Evolutionary conservation across 2,329 filamentous ascomycete species (phyloP).

Genomic region (Penicillium decumbens): DNA sequence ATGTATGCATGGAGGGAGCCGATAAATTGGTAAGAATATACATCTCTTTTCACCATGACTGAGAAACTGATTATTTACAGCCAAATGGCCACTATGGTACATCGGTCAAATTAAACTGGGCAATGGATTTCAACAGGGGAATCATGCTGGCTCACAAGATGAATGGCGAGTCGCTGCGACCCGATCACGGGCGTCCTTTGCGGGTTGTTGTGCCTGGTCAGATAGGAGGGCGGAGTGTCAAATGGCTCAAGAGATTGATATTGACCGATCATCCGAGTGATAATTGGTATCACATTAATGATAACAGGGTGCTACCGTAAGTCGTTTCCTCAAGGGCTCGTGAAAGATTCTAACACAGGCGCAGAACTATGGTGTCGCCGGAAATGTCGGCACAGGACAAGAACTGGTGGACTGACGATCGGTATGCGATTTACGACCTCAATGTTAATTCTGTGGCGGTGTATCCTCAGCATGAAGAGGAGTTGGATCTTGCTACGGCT

Average conservation of each 20-base stretch:
- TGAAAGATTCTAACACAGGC: constrained; percentile 3
- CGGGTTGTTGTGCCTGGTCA: constrained; percentile 82
- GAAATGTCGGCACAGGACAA: constrained; percentile 70
- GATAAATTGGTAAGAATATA: constrained; percentile 59
- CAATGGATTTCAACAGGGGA: constrained; percentile 72
- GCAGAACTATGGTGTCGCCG: constrained; percentile 70
- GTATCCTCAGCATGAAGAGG: constrained; percentile 74
- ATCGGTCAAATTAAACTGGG: constrained; percentile 83
- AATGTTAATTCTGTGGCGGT: constrained; percentile 80
- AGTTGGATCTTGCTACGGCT: constrained; percentile 49
- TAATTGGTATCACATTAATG: constrained; percentile 94
- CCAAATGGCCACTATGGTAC: constrained; percentile 89
- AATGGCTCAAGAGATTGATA: constrained; percentile 81
- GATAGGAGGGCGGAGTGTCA: constrained; percentile 87
- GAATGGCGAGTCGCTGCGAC: constrained; percentile 76
- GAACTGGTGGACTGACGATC: constrained; percentile 79
- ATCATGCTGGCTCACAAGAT: constrained; percentile 86
- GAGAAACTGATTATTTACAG: constrained; percentile 28
- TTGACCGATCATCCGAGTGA: constrained; percentile 74
- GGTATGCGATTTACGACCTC: constrained; percentile 89
- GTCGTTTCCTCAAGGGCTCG: constrained; percentile 17
- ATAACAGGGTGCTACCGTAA: constrained; percentile 77
- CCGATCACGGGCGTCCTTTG: constrained; percentile 82
- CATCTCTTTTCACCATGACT: neutral
- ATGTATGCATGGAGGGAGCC: constrained; percentile 86